Conservation (phyloP, 2,329 filamentous ascomycete species). For the Aspergillus viridinutans region DNA sequence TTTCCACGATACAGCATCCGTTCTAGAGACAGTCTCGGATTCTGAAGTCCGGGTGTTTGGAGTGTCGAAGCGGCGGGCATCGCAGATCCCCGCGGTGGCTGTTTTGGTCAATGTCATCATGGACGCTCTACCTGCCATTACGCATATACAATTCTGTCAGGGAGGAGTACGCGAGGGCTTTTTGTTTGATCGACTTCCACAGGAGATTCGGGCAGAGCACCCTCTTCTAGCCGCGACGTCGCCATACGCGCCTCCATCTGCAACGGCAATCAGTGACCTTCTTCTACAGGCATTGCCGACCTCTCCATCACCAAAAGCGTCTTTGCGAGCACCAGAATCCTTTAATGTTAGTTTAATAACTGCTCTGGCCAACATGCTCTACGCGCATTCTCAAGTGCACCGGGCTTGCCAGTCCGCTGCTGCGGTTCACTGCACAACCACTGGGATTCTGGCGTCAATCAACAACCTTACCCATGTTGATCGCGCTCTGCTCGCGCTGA, state of each 20-base stretch:
- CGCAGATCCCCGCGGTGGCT: conserved; percentile 79
- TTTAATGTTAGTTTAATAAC: conserved; percentile 48
- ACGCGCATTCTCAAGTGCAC: conserved; percentile 47
- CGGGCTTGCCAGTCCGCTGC: conserved; percentile 59
- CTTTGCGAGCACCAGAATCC: conserved; percentile 32
- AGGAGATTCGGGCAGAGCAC: conserved; percentile 56
- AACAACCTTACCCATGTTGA: conserved; percentile 72
- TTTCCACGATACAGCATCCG: conserved; percentile 55
- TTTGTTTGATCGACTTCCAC: conserved; percentile 66
- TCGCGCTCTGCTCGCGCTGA: conserved; percentile 66
- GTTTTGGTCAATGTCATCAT: conserved; percentile 74
- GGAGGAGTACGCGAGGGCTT: conserved; percentile 84
- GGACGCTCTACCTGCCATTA: conserved; percentile 64
- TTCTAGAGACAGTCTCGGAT: conserved; percentile 38
- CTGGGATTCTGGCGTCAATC: conserved; percentile 60
- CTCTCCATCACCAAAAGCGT: conserved; percentile 12
- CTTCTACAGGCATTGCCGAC: conserved; percentile 48
- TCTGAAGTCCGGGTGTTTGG: conserved; percentile 54
- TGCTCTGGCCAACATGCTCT: conserved; percentile 58
- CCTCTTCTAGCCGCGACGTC: conserved; percentile 63
- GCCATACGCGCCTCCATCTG: conserved; percentile 49
- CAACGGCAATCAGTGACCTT: conserved; percentile 44
- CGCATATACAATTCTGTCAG: conserved; percentile 75
- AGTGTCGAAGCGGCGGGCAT: conserved; percentile 72
- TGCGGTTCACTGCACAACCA: conserved; percentile 68